Base-by-base conservation (phyloP, 2,329 filamentous ascomycete species). In the Arthrinium phaeospermum region DNA sequence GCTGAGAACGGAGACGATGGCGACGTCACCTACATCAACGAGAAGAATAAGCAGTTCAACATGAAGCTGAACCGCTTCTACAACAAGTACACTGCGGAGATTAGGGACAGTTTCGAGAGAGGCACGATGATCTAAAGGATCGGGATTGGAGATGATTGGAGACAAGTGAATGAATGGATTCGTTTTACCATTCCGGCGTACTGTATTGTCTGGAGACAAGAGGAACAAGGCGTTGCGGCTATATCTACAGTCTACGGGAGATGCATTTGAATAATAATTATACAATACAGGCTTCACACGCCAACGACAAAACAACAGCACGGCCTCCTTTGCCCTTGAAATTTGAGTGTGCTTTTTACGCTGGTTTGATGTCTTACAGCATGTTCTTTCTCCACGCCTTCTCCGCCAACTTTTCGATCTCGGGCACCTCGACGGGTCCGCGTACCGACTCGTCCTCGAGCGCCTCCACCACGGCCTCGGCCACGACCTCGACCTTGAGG, bases 31-130 rank as follows among this genome's bases (percentile, higher is more conserved):
- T 98, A 98, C 84, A 99, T 99, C 89, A 99, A 99, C 85, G 95
- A 98, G 85, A 98, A 99, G 92, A 99, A 99, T 88, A 98, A 98
- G 88, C 95, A 98, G 88, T 99, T 99, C 87, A 99, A 99, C 90
- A 92, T 97, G 86, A 98, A 99, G 86, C 86, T 99, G 82, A 88
- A 93, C 71, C 89, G 96, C 76, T 99, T 98, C 86, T 99, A 99
- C 85, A 96, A 99, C 85, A 97, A 98, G 87, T 99, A 99, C 83
- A 99, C 96, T 67, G 91, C 93, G 45, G 96, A 99, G 82, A 98
- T 99, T 78, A 88, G 96, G 80, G 96, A 99, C 80, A 98, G 93
- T 83, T 99, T 99, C 82, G 96, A 99, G 88, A 90, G 96, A 75
- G 96, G 96, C 24, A 98, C 96, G 4, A 97, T 97, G 89, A 96